A percentile compares a stretch with the other conserved stretches of the same genome.
Evolutionary conservation across 2,329 filamentous ascomycete species (phyloP).

Genomic region (Nigrospora osmanthi): DNA sequence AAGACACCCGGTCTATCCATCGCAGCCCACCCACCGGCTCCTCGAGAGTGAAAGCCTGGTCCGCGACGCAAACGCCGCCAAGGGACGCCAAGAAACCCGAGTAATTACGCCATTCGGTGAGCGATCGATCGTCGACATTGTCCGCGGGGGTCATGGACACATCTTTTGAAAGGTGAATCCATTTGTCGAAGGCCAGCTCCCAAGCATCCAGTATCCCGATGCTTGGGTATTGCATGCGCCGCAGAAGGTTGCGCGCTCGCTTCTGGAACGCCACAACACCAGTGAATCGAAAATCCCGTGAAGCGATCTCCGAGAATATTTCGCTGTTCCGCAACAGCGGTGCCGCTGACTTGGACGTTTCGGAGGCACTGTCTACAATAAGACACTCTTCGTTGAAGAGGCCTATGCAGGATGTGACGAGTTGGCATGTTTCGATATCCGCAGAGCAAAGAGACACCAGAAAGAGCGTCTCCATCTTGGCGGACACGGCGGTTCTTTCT

Average conservation of each 20-base stretch:
- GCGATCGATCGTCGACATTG: constrained; percentile 42
- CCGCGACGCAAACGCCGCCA: constrained; percentile 57
- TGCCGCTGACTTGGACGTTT: constrained; percentile 40
- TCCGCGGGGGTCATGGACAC: constrained; percentile 47
- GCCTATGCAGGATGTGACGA: constrained; percentile 54
- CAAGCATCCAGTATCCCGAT: constrained; percentile 61
- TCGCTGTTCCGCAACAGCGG: constrained; percentile 53
- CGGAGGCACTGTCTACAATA: constrained; percentile 42
- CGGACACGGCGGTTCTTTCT: constrained; percentile 43
- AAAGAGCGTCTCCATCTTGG: constrained; percentile 54
- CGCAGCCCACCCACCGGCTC: constrained; percentile 49
- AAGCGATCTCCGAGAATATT: constrained; percentile 54
- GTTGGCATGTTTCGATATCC: constrained; percentile 57
- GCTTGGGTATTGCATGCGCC: constrained; percentile 54
- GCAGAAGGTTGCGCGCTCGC: constrained; percentile 49
- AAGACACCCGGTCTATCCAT: constrained; percentile 57
- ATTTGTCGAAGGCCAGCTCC: constrained; percentile 58
- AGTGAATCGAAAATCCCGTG: constrained; percentile 57
- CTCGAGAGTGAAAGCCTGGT: constrained; percentile 47
- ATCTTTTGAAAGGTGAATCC: constrained; percentile 57
- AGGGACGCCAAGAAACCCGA: constrained; percentile 62
- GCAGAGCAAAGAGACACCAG: constrained; percentile 58
- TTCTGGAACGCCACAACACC: constrained; percentile 65
- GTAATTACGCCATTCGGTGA: constrained; percentile 61
- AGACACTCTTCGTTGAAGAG: constrained; percentile 55